A percentile compares a stretch with the other conserved stretches of the same genome.
phyloP scores from a whole-genome alignment of 2,329 filamentous ascomycete species.

The Clonostachys byssicola region DNA sequence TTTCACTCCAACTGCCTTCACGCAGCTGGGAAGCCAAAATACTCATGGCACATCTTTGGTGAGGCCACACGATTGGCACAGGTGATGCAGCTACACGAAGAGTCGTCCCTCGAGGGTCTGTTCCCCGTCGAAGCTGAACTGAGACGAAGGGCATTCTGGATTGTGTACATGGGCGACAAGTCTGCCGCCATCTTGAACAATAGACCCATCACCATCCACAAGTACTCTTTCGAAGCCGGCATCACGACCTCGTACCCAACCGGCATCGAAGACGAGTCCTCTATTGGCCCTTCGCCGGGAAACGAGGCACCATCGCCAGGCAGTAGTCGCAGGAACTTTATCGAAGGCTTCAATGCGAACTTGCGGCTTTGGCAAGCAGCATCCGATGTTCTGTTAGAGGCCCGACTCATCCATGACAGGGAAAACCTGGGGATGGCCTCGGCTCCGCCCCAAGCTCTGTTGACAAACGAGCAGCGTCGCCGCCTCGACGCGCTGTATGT shows the following conservation, averaged over 20 bases:
- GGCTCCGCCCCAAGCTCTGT: background rate
- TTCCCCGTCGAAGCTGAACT: constrained; percentile 29
- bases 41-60: constrained; percentile 40
- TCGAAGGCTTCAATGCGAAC: constrained; percentile 36
- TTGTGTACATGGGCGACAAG: constrained; percentile 33
- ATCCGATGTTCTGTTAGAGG: constrained; percentile 29
- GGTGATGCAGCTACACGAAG: constrained; percentile 35
- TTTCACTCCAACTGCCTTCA: constrained; percentile 41
- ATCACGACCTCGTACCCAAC: constrained; percentile 28
- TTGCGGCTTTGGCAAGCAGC: constrained; percentile 32
- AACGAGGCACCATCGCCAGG: constrained; percentile 7
- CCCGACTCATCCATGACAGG: constrained; percentile 22
- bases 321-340: constrained; percentile 15
- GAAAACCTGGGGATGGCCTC: constrained; percentile 4
- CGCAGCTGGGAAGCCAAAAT: constrained; percentile 31
- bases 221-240: constrained; percentile 37
- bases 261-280: constrained; percentile 18
- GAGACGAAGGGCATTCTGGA: constrained; percentile 28
- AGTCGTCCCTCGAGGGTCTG: constrained; percentile 26
- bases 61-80: constrained; percentile 35
- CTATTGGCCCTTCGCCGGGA: constrained; percentile 7
- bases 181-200: constrained; percentile 31
- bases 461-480: constrained; percentile 17
- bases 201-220: constrained; percentile 35
- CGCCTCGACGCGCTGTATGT: constrained; percentile 28